These are phyloP conservation scores for Allantophomopsis cytisporea DNA, from an alignment of 2,329 filamentous ascomycete species.

Conservation along the genomic window DNA sequence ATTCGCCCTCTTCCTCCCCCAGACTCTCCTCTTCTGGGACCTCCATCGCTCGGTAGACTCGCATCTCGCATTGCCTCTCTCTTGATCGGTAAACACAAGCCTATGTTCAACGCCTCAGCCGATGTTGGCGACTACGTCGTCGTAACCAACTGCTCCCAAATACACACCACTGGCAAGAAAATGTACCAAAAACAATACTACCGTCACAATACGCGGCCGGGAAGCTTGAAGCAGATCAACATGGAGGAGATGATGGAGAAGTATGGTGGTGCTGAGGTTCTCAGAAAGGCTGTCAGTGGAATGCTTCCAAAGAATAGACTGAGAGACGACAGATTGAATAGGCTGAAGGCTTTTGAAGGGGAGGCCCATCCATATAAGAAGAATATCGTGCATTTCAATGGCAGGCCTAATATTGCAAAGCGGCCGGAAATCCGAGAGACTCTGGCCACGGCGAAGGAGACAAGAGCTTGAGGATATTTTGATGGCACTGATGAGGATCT, in stretches of 20 bases:
- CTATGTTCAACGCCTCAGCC: conserved; percentile 90
- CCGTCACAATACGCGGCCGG: conserved; percentile 82
- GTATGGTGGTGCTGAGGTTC: conserved; percentile 82
- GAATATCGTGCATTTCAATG: conserved; percentile 67
- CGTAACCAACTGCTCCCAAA: conserved; percentile 73
- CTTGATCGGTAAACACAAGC: conserved; percentile 98
- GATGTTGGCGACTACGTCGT: conserved; percentile 99
- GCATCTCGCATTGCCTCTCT: conserved; percentile 76
- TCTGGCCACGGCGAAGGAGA: neutral
- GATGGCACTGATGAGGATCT: too few species aligned
- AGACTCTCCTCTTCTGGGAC: conserved; percentile 31
- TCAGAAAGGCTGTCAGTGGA: conserved; percentile 83
- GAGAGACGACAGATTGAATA: conserved; percentile 71
- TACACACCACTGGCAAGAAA: conserved; percentile 86
- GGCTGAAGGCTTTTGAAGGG: conserved; percentile 95
- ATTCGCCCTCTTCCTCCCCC: conserved; percentile 26
- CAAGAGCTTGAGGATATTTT: neutral
- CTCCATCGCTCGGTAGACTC: conserved; percentile 77
- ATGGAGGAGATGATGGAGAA: conserved; percentile 95
- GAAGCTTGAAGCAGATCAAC: conserved; percentile 72
- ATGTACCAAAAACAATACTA: conserved; percentile 92
- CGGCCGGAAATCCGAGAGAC: conserved; percentile 4
- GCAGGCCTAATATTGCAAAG: conserved; percentile 23
- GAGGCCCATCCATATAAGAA: conserved; percentile 78
- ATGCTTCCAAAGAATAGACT: conserved; percentile 97